These are phyloP conservation scores for Aegilops umbellulata DNA, from an alignment of 176 grass and related monocot species.

Conservation along the genomic window DNA sequence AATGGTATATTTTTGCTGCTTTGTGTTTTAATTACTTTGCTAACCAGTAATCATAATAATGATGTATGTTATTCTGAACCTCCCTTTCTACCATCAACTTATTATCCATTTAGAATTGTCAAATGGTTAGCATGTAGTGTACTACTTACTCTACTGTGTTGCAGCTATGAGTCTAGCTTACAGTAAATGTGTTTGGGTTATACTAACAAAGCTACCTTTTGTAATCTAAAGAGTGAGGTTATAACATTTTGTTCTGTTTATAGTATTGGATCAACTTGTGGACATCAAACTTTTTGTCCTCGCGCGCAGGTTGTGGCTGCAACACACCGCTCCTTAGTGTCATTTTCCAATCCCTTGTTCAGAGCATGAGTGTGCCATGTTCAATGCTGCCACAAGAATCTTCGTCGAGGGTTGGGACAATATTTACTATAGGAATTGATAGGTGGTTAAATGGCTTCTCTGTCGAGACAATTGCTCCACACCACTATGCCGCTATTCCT, in stretches of 20 bases:
- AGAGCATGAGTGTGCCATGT: too few species aligned
- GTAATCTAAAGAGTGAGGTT: neutral
- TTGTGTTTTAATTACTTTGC: neutral
- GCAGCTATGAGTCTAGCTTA: neutral
- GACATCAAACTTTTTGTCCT: neutral
- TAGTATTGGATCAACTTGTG: neutral
- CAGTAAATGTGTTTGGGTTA: neutral
- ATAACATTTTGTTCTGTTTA: neutral
- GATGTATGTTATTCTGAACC: neutral
- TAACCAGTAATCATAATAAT: neutral
- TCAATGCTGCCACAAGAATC: too few species aligned
- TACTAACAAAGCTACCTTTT: neutral
- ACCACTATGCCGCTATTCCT: too few species aligned
- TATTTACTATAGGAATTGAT: too few species aligned
- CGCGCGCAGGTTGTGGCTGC: neutral
- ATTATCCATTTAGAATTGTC: neutral
- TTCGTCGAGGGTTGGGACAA: too few species aligned
- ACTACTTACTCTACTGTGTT: neutral
- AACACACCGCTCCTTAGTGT: too few species aligned
- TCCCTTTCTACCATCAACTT: neutral
- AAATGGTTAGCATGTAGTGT: neutral
- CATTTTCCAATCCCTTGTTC: too few species aligned
- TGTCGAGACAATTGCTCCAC: too few species aligned
- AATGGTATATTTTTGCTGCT: constrained; percentile 32
- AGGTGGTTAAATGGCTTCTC: too few species aligned